Evolutionary conservation across 2,329 filamentous ascomycete genomes (phyloP), one percentile per base, ranked within the genome.

Genomic region (Dothideomycetidae sp.): DNA sequence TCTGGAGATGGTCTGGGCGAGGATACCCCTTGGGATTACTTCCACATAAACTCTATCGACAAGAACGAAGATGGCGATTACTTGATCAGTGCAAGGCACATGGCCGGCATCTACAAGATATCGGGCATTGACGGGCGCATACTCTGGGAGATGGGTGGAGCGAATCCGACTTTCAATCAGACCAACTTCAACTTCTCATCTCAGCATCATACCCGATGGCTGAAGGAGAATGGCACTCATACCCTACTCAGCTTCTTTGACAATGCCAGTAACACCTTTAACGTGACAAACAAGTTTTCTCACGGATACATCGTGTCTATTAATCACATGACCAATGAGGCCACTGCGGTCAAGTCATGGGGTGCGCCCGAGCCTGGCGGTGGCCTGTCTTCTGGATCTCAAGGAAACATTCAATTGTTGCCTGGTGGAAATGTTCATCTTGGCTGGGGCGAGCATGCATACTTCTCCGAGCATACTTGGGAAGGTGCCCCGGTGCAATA

Each of bases 401-500:
- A 70, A 42, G 66, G 66, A 1, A 67, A 61, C 41, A 64, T 68
- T 19, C 71, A 77, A 44, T 47, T 70, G 4, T 59, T 76, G 0
- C 61, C 66, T 0, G 64, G 65, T 36, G 66, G 66, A 21, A 67
- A 71, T 40, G 63, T 63, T 5, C 54, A 75, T 29, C 63, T 75
- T 21, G 68, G 69, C 43, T 76, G 71, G 70, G 71, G 72, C 3
- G 54, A 62, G 40, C 49, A 55, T 18, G 49, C 53, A 1, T 55
- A 61, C 31, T 58, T 58, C n/a, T 62, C 61, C 5, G 62, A 66
- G 37, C 48, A 67, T 46, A 57, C 57, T 0, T 46, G 55, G 1
- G 60, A 66, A n/a, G 70, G 70, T 5, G 52, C 60, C 5, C 50
- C 65, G 3, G 55, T 75, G 12, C 71, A 71, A 57, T 67, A 74